These are phyloP conservation scores for Penicillium psychrosexuale DNA, from an alignment of 2,329 filamentous ascomycete genomes.

Conservation along the genomic window DNA sequence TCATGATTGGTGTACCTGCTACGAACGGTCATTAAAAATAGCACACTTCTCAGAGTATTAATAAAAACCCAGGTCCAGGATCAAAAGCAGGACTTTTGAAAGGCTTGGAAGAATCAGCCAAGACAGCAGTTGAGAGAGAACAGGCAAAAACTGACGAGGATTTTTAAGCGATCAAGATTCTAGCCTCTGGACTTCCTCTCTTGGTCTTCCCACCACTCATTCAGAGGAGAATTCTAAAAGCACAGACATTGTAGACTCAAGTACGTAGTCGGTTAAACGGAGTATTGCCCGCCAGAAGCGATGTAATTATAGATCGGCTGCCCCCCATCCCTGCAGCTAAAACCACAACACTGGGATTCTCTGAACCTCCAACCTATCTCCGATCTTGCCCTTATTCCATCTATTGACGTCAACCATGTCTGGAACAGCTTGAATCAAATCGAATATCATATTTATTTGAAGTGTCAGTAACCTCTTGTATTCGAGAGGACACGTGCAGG, in stretches of 20 bases:
- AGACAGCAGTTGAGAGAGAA: neutral
- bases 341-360: constrained; percentile 32
- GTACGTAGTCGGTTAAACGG: neutral
- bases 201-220: neutral
- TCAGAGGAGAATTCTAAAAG: neutral
- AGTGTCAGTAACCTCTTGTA: neutral
- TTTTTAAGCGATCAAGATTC: neutral
- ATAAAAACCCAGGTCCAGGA: neutral
- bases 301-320: constrained; percentile 32
- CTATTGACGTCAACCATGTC: constrained; percentile 8
- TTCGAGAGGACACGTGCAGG: neutral
- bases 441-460: neutral
- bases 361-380: constrained; percentile 16
- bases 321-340: constrained; percentile 31
- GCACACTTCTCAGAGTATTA: neutral
- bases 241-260: constrained; percentile 9
- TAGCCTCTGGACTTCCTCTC: neutral
- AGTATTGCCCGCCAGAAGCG: constrained; percentile 11
- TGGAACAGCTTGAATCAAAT: neutral
- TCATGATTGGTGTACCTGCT: constrained; percentile 8
- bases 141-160: constrained; percentile 1
- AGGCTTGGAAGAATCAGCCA: neutral
- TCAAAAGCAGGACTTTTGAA: neutral
- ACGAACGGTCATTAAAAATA: constrained; percentile 7
- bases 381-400: constrained; percentile 7